Evolutionary conservation across 345 rosid species (phyloP).

Genomic region (Acer campestre): DNA sequence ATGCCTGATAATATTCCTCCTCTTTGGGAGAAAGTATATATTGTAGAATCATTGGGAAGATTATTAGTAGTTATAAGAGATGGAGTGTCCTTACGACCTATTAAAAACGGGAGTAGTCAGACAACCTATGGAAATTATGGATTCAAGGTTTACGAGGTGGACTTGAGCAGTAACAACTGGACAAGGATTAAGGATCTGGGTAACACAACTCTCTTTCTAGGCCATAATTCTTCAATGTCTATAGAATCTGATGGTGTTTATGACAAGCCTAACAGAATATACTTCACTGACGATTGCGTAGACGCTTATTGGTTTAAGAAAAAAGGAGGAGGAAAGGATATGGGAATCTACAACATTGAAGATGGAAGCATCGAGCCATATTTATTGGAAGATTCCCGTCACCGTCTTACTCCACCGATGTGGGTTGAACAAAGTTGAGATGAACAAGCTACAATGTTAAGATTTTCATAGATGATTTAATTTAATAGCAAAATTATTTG

Average conservation of each 20-base stretch:
- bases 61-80: background rate
- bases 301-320: background rate
- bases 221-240: background rate
- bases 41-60: background rate
- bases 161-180: background rate
- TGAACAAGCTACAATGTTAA: too few relatives aligned
- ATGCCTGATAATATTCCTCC: too few relatives aligned
- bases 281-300: background rate
- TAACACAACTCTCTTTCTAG: background rate
- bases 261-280: background rate
- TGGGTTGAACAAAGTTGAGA: background rate
- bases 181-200: background rate
- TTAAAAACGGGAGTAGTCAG: too few relatives aligned
- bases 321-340: background rate
- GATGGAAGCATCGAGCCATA: background rate
- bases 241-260: background rate
- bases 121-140: background rate
- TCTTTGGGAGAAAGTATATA: too few relatives aligned
- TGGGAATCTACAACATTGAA: background rate
- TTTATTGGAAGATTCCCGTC: background rate
- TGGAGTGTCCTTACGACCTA: too few relatives aligned
- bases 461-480: too few relatives aligned
- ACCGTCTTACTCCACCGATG: background rate
- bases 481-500: too few relatives aligned
- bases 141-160: background rate